phyloP scores from a whole-genome alignment of 2,329 filamentous ascomycete species.

The Sporothrix curviconia region DNA sequence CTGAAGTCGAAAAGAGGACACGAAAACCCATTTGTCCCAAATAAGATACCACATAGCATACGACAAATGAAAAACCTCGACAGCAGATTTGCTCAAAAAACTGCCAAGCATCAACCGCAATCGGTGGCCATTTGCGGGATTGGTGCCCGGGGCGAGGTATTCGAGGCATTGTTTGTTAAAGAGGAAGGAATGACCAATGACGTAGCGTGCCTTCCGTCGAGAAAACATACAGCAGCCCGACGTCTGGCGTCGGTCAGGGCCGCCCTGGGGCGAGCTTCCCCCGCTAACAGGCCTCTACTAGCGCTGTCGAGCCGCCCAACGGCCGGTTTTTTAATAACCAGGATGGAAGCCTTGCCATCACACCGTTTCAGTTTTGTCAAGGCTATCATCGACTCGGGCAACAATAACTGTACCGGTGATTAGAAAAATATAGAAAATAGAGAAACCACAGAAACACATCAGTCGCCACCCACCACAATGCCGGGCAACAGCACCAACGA shows the following conservation, averaged over 20 bases:
- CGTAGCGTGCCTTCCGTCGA: background rate
- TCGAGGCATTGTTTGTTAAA: background rate
- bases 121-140: background rate
- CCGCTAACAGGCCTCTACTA: background rate
- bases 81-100: background rate
- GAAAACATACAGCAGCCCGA: background rate
- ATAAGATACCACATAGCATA: background rate
- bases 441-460: too few relatives aligned
- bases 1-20: background rate
- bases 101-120: background rate
- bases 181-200: background rate
- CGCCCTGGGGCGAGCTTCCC: background rate
- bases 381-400: background rate
- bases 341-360: background rate
- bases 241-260: slow-evolving; percentile 2
- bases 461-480: background rate
- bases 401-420: too few relatives aligned
- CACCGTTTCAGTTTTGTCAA: background rate
- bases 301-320: background rate
- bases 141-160: background rate
- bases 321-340: background rate
- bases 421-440: too few relatives aligned
- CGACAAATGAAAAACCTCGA: background rate
- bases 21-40: background rate
- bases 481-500: slow-evolving; percentile 24